These are phyloP conservation scores for Prunus padus DNA, from an alignment of 306 rosid genomes.

Conservation along the genomic window DNA sequence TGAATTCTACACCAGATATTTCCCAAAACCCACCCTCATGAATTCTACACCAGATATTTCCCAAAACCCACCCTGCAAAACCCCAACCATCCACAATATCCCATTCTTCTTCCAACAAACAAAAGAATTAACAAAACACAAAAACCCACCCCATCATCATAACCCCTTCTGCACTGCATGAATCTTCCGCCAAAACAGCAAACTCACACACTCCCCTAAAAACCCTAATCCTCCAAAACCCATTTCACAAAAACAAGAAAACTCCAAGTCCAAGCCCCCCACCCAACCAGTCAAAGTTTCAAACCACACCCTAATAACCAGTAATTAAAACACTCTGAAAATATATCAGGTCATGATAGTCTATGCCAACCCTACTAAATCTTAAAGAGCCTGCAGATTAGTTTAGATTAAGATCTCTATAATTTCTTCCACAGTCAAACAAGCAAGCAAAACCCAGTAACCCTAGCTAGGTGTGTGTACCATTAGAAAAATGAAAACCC, in stretches of 20 bases:
- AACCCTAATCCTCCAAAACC: neutral
- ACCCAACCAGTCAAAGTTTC: neutral
- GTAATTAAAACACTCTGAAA: conserved; percentile 1
- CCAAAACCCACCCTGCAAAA: conserved; percentile 1
- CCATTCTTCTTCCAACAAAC: neutral
- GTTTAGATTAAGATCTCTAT: neutral
- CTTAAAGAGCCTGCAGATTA: conserved; percentile 2
- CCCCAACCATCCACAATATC: conserved; percentile 2
- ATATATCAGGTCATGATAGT: neutral
- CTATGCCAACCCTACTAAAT: conserved; percentile 7
- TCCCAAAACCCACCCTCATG: conserved; percentile 12
- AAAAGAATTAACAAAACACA: neutral
- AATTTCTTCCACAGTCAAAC: neutral
- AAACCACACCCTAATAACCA: neutral
- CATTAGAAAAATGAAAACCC: too few relatives aligned
- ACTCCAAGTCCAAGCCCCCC: neutral
- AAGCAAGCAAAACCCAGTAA: neutral
- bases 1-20: neutral
- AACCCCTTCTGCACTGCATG: neutral
- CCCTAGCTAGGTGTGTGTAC: neutral
- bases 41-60: neutral
- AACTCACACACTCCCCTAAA: neutral
- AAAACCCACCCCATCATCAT: conserved; percentile 1
- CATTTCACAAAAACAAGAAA: neutral
- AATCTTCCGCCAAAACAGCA: conserved; percentile 3